Evolutionary conservation across 2,329 filamentous ascomycete genomes (phyloP).

Genomic region (Epichloe sibirici): DNA sequence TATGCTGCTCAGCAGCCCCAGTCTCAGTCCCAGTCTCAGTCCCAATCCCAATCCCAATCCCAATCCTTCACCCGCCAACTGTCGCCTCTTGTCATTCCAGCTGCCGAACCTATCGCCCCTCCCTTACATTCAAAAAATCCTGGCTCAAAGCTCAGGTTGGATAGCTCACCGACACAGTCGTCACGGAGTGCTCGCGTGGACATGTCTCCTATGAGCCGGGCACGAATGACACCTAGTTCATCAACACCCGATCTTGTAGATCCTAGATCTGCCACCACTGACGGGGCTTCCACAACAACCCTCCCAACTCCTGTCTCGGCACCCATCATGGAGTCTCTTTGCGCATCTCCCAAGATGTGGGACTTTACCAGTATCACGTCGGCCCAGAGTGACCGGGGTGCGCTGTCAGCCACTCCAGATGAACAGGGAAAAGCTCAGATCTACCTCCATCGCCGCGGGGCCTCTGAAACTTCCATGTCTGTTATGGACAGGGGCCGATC

Average conservation of each 20-base stretch:
- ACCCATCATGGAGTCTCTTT: conserved; percentile 26
- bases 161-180: conserved; percentile 29
- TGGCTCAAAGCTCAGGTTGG: conserved; percentile 32
- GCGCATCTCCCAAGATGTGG: conserved; percentile 33
- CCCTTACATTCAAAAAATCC: conserved; percentile 24
- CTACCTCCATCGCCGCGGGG: conserved; percentile 35
- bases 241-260: conserved; percentile 27
- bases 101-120: conserved; percentile 5
- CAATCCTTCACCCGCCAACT: conserved; percentile 28
- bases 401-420: conserved; percentile 9
- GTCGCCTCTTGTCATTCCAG: conserved; percentile 45
- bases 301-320: conserved; percentile 39
- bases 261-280: conserved; percentile 31
- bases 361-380: conserved; percentile 16
- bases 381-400: background rate
- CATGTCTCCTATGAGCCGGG: conserved; percentile 33
- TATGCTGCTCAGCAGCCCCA: conserved; percentile 31
- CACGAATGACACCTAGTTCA: conserved; percentile 25
- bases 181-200: conserved; percentile 30
- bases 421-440: background rate
- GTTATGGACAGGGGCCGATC: conserved; percentile 52
- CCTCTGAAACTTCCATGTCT: conserved; percentile 41
- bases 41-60: conserved; percentile 16
- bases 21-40: conserved; percentile 19
- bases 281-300: conserved; percentile 25